Evolutionary conservation across 495 filamentous ascomycete species (phyloP).

Genomic region (Xylaria scruposa): DNA sequence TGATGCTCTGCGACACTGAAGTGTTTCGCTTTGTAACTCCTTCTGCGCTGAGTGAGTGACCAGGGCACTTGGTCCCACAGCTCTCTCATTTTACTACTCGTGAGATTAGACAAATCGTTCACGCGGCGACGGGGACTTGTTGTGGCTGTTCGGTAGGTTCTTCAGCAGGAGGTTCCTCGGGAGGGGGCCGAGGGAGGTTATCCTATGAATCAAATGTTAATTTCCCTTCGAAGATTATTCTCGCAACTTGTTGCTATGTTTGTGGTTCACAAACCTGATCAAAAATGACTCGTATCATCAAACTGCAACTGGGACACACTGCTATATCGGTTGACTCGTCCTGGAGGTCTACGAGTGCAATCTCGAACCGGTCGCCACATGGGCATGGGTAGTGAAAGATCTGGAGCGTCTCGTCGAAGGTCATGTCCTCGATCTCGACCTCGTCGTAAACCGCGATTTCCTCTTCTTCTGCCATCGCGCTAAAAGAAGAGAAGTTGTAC

Average conservation of each 20-base stretch:
- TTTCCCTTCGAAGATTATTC: neutral
- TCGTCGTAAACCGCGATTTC: constrained; percentile 88
- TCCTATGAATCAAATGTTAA: constrained; percentile 39
- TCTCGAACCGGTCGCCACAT: constrained; percentile 97
- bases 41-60: neutral
- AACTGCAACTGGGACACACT: constrained; percentile 93
- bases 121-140: constrained; percentile 41
- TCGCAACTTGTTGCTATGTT: neutral
- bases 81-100: neutral
- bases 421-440: constrained; percentile 99
- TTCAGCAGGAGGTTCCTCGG: constrained; percentile 32
- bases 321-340: constrained; percentile 86
- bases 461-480: constrained; percentile 69
- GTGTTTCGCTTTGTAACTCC: constrained; percentile 6
- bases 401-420: constrained; percentile 80
- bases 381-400: constrained; percentile 97
- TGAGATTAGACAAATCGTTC: constrained; percentile 19
- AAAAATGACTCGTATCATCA: constrained; percentile 96
- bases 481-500: neutral
- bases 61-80: neutral
- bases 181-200: constrained; percentile 42
- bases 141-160: constrained; percentile 29
- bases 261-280: constrained; percentile 68
- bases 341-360: constrained; percentile 79
- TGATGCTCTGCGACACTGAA: constrained; percentile 16